Evolutionary conservation across 2,329 filamentous ascomycete species (phyloP), one percentile per base, ranked within the genome.

Genomic region (Dothidotthia symphoricarpi): DNA sequence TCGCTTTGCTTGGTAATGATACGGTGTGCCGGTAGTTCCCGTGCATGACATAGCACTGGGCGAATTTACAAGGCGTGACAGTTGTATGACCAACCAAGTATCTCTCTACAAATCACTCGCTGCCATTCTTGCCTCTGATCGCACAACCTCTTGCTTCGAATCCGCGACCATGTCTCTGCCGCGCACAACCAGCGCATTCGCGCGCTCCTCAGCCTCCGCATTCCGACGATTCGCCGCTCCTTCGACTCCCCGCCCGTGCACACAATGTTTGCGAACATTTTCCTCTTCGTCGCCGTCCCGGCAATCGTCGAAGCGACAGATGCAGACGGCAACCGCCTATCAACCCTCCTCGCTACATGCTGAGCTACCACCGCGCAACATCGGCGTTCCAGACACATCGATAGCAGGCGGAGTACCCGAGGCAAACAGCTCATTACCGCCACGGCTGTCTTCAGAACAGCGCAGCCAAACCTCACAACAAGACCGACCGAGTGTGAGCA

Each of bases 291-390:
- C 43, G 27, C 57, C 62, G 5, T 60, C 57, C 41, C 52, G 56
- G 6, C 61, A 64, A 37, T 62, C 65, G 10, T 56, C 60, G 2
- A 66, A 62, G 54, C 53, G 66, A 15, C 63, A 63, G 45, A 75
- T 86, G 61, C 81, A 83, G 61, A 85, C 82, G 10, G 79, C 78
- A 22, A 82, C 80, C 13, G 78, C 79, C 31, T 82, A 83, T 54
- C 78, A 77, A 40, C 80, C 82, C 14, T 75, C 80, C 42, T 72
- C 73, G 2, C 64, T 85, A n/a, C 71, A 75, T 12, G 66, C 75
- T 1, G 70, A 75, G 31, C 75, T 78, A 50, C 77, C 78, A 10
- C 77, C 78, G 22, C 75, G 78, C 50, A 83, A 78, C 61, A 64
- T 71, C 24, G 74, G 75, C n/a, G 66, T 76, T 19, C 75, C 77